Conservation (phyloP, 257 asterid species). For the Phtheirospermum japonicum region DNA sequence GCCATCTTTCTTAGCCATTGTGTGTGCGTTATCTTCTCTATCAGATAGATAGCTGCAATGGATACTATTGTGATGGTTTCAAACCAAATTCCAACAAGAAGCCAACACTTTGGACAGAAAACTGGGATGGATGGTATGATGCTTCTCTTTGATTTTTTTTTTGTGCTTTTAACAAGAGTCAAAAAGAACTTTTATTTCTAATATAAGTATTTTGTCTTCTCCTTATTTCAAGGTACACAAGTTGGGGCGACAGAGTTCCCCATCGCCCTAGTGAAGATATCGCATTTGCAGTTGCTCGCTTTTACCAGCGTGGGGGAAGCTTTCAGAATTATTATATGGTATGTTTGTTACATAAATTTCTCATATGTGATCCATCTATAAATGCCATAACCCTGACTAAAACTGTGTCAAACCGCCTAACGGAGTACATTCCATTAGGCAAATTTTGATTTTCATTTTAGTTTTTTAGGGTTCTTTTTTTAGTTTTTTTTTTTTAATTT, state of each 20-base stretch:
- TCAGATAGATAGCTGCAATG: slow-evolving; percentile 96
- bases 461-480: too few species aligned
- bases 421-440: too few species aligned
- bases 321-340: slow-evolving; percentile 95
- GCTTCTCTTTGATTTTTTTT: slow-evolving; percentile 23
- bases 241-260: slow-evolving; percentile 90
- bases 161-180: neutral
- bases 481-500: too few species aligned
- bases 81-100: slow-evolving; percentile 77
- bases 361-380: slow-evolving; percentile 10
- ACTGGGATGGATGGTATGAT: slow-evolving; percentile 95
- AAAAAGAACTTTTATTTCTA: slow-evolving; percentile 4
- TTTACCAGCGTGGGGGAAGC: slow-evolving; percentile 96
- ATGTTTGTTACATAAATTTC: slow-evolving; percentile 22
- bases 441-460: too few species aligned
- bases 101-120: slow-evolving; percentile 87
- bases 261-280: slow-evolving; percentile 85
- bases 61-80: slow-evolving; percentile 84
- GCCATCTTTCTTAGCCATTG: slow-evolving; percentile 23
- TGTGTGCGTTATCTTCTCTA: slow-evolving; percentile 22
- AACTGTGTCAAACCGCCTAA: too few species aligned
- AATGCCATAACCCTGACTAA: neutral
- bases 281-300: slow-evolving; percentile 97
- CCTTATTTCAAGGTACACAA: slow-evolving; percentile 59
- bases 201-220: slow-evolving; percentile 6